Evolutionary conservation across 257 asterid species (phyloP), one percentile per base, ranked within the genome.

Genomic region (Schizonepeta tenuifolia): DNA sequence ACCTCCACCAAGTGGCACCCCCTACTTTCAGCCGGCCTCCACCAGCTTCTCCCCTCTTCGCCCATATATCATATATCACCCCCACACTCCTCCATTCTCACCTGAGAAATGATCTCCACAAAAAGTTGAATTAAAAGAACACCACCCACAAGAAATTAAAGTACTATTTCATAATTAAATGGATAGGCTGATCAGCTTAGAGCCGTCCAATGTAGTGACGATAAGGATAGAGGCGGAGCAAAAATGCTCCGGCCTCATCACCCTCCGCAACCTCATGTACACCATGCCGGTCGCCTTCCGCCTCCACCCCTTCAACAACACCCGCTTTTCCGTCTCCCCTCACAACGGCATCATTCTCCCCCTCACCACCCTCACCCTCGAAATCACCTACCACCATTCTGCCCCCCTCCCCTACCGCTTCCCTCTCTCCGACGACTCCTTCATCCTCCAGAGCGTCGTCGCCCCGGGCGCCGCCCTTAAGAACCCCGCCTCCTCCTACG

Each of bases 231-330:
- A 91, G 47, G 77, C 91, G 0, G 90, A 90, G 2, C 85, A 79
- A 6, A 81, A 65, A 41, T 91, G 87, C 70, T 78, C 72, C 2
- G 96, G 97, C 0, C 61, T 21, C 40, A 21, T 91, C 15, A 87
- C 87, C 1, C 69, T 91, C 13, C 86, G 89, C 4, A 91, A 89
- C 50, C 95, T 89, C 7, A 91, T 91, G 97, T 82, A 87, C 84
- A 91, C 95, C 3, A 89, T 91, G 97, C 96, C 96, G 0, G 96
- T 91, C 1, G 97, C 96, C 1, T 91, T 87, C 24, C 84, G 96
- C 9, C 82, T 91, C 11, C 91, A 86, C 7, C 85, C 97, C 0
- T 49, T 73, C 22, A 87, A 83, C 81, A 85, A 72, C 60, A 15
- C 66, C 0, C 90, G 91, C 7, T 91, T 87, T 77, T 18, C 66